Conservation (phyloP, 129 eudicot genomes). For the Kitagawia praeruptora region DNA sequence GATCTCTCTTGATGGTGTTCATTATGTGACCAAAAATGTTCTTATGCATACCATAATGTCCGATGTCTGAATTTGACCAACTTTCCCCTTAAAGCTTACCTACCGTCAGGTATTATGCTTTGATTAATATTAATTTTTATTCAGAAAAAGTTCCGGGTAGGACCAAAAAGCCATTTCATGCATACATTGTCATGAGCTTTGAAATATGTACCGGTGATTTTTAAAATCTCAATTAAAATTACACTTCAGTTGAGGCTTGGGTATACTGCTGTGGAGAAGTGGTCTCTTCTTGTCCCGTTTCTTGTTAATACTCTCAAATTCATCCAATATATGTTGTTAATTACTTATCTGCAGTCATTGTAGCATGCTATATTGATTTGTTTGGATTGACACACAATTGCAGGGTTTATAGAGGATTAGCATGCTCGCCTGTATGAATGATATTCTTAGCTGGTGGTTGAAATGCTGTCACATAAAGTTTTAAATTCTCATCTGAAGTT, state of each 20-base stretch:
- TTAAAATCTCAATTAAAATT: background rate
- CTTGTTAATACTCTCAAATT: background rate
- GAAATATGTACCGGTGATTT: background rate
- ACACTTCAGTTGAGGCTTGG: background rate
- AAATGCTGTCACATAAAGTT: constrained; percentile 83
- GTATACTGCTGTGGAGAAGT: constrained; percentile 15
- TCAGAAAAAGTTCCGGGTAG: background rate
- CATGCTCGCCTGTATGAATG: constrained; percentile 95
- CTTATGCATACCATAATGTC: background rate
- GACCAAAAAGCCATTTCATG: background rate
- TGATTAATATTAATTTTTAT: background rate
- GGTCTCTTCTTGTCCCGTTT: constrained; percentile 7
- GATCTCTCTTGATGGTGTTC: constrained; percentile 1
- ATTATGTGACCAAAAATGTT: constrained; percentile 10
- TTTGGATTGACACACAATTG: constrained; percentile 94
- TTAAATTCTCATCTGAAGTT: constrained; percentile 91
- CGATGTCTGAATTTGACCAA: background rate
- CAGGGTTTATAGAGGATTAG: constrained; percentile 94
- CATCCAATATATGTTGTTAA: constrained; percentile 13
- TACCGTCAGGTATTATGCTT: background rate
- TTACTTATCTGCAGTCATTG: constrained; percentile 19
- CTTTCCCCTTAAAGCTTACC: background rate
- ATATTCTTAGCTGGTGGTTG: constrained; percentile 97
- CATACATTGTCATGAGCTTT: background rate
- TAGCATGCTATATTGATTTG: constrained; percentile 62